Conservation (phyloP, 257 asterid species). For the Anisodus tanguticus region DNA sequence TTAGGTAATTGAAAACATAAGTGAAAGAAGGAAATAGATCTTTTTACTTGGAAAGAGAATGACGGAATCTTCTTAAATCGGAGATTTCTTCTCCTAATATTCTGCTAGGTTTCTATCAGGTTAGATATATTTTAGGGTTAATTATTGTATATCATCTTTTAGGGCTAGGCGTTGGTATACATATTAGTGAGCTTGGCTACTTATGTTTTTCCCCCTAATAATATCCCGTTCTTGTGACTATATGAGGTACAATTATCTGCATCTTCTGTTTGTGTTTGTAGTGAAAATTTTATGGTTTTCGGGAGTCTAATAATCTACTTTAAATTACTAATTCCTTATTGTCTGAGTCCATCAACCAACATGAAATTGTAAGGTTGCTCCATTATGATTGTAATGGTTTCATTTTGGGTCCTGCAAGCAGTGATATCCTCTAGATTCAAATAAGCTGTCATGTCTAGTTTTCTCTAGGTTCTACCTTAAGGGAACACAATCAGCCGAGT, state of each 20-base stretch:
- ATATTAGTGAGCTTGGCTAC: no score
- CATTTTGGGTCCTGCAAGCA: conserved; percentile 2
- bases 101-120: no score
- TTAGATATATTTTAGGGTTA: no score
- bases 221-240: neutral
- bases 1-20: no score
- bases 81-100: no score
- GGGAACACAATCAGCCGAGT: neutral
- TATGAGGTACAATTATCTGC: conserved; percentile 15
- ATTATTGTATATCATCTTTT: no score
- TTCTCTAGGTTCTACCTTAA: conserved; percentile 7
- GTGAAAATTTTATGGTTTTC: neutral
- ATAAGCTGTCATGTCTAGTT: neutral
- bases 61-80: no score
- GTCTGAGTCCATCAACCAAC: neutral
- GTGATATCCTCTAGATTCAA: conserved; percentile 21
- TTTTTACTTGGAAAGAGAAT: no score
- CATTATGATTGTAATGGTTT: conserved; percentile 12
- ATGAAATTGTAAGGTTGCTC: conserved; percentile 8
- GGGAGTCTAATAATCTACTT: neutral
- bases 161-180: no score
- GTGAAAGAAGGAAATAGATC: no score
- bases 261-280: neutral
- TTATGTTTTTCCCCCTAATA: no score
- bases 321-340: neutral